Conservation (phyloP, 2,329 filamentous ascomycete species). For the Fonsecaea monophora region DNA sequence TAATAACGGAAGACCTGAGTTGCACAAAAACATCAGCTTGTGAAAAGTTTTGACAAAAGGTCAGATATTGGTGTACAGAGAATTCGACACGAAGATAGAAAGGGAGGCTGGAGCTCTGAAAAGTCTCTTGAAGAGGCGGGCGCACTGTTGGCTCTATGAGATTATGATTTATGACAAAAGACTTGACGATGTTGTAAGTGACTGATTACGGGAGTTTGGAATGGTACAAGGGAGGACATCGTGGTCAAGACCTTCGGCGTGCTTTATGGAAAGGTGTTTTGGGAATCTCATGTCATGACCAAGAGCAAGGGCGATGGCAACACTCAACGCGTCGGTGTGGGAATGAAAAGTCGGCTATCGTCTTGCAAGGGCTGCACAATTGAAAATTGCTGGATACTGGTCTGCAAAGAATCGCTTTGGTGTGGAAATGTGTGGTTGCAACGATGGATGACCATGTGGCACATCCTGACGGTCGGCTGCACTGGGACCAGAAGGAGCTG, state of each 20-base stretch:
- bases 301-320: background rate
- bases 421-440: background rate
- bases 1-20: conserved; percentile 21
- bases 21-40: conserved; percentile 2
- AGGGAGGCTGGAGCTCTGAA: conserved; percentile 3
- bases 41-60: conserved; percentile 8
- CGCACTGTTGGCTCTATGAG: conserved; percentile 12
- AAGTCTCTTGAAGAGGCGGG: background rate
- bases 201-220: conserved; percentile 10
- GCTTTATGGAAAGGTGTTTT: background rate
- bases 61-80: conserved; percentile 8
- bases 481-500: background rate
- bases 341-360: background rate
- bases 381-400: background rate
- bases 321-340: background rate
- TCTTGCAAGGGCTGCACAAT: background rate
- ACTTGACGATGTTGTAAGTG: conserved; percentile 12
- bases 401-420: background rate
- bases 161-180: conserved; percentile 20
- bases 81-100: conserved; percentile 7
- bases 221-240: background rate
- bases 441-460: background rate
- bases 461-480: background rate
- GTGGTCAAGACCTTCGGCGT: background rate
- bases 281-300: background rate